Base-by-base conservation (phyloP, 1,139 yeast genomes). In the Blastobotrys elegans region DNA sequence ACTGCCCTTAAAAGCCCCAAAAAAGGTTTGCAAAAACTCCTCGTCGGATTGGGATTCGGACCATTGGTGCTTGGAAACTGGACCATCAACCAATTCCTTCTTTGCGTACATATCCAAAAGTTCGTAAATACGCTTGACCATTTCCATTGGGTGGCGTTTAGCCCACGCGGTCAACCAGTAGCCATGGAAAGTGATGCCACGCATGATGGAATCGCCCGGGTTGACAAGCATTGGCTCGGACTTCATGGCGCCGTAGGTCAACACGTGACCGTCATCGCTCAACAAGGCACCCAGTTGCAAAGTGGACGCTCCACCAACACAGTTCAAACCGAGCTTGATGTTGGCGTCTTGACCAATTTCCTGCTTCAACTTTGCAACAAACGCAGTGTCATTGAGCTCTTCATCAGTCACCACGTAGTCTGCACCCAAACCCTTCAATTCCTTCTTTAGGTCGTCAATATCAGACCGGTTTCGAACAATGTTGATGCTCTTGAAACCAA, bases 231-330 rank as follows among this genome's bases (percentile, higher is more conserved):
- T 94, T 2, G 98, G 98, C 68, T 88, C 92, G 72, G 82, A 81
- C 4, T 97, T 87, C 98, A 92, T 92, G 43, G 96, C 98, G 22
- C 99, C 99, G 63, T 92, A 92, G 0, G 97, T 89, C 59, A 85
- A 79, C 74, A 92, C 73, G 54, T 84, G 74, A 1, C 80, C 81
- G 26, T 89, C 87, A 53, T 78, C 74, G 18, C 68, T 62, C 53
- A 92, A 75, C 63, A 88, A 89, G 55, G 96, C 76, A 6, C 96
- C 92, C 56, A 92, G 72, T 37, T 82, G 82, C 1, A 95, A 74
- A 36, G 89, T 77, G 34, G 88, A 82, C 55, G 84, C 77, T 27
- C 98, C 98, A 45, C 98, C 97, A 39, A 92, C 94, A 61, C 96
- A 86, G 68, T 94, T 92, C 54, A 92, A 73, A 1, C 88, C 98